Evolutionary conservation across 495 filamentous ascomycete genomes (phyloP).

Genomic region (Podospora australis): DNA sequence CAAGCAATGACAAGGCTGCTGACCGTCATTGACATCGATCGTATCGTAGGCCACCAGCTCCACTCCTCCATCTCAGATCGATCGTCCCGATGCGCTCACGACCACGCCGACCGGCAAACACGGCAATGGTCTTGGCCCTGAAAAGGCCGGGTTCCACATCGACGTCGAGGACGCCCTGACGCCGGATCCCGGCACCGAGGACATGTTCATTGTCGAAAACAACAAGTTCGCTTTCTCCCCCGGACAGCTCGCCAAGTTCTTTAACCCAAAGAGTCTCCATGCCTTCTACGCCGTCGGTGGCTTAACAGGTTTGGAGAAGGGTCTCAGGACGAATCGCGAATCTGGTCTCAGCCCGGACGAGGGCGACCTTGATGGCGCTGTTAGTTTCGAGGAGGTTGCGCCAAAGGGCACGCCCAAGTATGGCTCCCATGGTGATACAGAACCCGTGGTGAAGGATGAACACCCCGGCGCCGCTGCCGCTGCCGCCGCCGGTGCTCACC

Average conservation of each 20-base stretch:
- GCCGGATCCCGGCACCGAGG: conserved; percentile 58
- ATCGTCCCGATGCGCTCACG: background rate
- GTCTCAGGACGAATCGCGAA: conserved; percentile 56
- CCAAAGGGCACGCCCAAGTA: conserved; percentile 29
- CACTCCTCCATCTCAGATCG: background rate
- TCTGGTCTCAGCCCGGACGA: conserved; percentile 64
- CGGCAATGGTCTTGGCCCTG: background rate
- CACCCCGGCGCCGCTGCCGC: conserved; percentile 6
- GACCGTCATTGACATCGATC: background rate
- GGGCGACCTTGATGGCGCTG: conserved; percentile 44
- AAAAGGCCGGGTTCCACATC: conserved; percentile 21
- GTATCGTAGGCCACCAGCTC: background rate
- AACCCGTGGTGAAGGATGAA: conserved; percentile 15
- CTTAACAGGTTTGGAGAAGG: conserved; percentile 58
- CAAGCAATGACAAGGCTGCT: background rate
- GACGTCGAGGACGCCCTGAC: conserved; percentile 49
- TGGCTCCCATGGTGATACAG: conserved; percentile 21
- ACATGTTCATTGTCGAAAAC: conserved; percentile 54
- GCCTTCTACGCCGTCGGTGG: conserved; percentile 66
- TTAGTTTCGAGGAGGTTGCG: conserved; percentile 52
- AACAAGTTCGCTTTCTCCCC: conserved; percentile 65
- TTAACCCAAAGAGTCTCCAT: conserved; percentile 65
- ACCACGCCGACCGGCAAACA: background rate
- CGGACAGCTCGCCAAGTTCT: conserved; percentile 64
- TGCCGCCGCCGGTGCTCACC: conserved; percentile 4